Evolutionary conservation across 2,329 filamentous ascomycete genomes (phyloP).

Genomic region (Dothideomycetes sp.): DNA sequence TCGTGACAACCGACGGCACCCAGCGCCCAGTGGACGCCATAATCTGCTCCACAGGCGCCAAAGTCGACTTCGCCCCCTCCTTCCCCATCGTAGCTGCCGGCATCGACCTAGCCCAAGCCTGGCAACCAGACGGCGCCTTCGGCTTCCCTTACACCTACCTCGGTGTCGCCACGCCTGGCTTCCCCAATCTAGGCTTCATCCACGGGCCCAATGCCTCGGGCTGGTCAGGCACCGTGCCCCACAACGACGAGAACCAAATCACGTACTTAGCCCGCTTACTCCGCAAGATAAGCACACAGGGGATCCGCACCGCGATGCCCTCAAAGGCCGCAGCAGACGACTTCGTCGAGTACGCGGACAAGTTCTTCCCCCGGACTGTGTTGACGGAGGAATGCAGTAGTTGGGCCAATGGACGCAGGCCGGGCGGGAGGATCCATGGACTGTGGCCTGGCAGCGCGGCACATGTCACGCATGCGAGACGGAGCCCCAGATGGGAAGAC

Average conservation of each 20-base stretch:
- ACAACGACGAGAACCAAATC: constrained; percentile 55
- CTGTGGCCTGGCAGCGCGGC: constrained; percentile 59
- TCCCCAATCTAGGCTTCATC: constrained; percentile 57
- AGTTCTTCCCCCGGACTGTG: constrained; percentile 41
- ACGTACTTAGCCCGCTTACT: constrained; percentile 56
- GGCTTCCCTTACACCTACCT: constrained; percentile 60
- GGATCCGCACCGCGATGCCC: constrained; percentile 51
- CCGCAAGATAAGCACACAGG: constrained; percentile 54
- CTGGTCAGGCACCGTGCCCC: constrained; percentile 54
- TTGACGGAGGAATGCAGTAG: constrained; percentile 54
- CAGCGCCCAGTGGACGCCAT: constrained; percentile 51
- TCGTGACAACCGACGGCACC: constrained; percentile 48
- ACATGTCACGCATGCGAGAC: constrained; percentile 48
- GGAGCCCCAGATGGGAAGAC: constrained; percentile 49
- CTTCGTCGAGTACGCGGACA: constrained; percentile 26
- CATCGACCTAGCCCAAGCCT: constrained; percentile 43
- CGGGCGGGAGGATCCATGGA: constrained; percentile 54
- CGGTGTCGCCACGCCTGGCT: constrained; percentile 50
- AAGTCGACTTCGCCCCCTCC: constrained; percentile 24
- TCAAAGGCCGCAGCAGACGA: constrained; percentile 44
- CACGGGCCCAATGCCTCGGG: constrained; percentile 46
- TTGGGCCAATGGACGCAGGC: constrained; percentile 59
- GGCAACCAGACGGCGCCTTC: constrained; percentile 43
- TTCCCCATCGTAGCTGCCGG: constrained; percentile 50
- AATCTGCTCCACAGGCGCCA: constrained; percentile 37